These are phyloP conservation scores for Talaromyces pinophilus DNA, from an alignment of 2,329 filamentous ascomycete genomes.

Conservation along the genomic window DNA sequence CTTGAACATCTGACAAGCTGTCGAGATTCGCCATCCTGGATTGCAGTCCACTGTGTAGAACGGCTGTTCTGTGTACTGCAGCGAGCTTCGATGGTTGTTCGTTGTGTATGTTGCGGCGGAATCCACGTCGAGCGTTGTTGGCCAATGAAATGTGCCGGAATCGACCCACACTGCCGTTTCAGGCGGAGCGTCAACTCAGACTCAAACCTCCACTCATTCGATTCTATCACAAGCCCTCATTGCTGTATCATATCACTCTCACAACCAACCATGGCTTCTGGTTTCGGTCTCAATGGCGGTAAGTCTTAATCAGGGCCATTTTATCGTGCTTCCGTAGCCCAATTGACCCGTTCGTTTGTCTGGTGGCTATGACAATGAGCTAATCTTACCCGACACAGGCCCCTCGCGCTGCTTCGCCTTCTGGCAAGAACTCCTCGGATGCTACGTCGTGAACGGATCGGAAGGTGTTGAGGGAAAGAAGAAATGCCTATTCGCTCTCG, in stretches of 20 bases:
- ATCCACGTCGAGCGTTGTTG: slow-evolving; percentile 18
- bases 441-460: slow-evolving; percentile 92
- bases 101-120: slow-evolving; percentile 24
- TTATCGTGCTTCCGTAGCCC: too few species aligned
- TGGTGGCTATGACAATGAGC: slow-evolving; percentile 25
- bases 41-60: not conserved
- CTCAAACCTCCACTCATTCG: slow-evolving; percentile 14
- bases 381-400: slow-evolving; percentile 47
- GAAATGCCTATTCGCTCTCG: slow-evolving; percentile 80
- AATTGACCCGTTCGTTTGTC: slow-evolving; percentile 13
- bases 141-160: not conserved
- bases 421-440: slow-evolving; percentile 98
- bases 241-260: slow-evolving; percentile 5
- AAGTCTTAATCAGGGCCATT: slow-evolving; percentile 29
- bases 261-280: slow-evolving; percentile 50
- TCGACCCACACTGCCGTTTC: slow-evolving; percentile 27
- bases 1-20: slow-evolving; percentile 56
- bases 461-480: slow-evolving; percentile 79
- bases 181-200: slow-evolving; percentile 28
- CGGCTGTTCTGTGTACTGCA: not conserved
- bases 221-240: slow-evolving; percentile 15
- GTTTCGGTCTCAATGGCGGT: slow-evolving; percentile 58
- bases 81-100: not conserved
- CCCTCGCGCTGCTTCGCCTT: slow-evolving; percentile 92
- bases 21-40: slow-evolving; percentile 39